These are phyloP conservation scores for Salisapilia sapeloensis DNA, from an alignment of 352 stramenopile genomes.

Conservation along the genomic window DNA sequence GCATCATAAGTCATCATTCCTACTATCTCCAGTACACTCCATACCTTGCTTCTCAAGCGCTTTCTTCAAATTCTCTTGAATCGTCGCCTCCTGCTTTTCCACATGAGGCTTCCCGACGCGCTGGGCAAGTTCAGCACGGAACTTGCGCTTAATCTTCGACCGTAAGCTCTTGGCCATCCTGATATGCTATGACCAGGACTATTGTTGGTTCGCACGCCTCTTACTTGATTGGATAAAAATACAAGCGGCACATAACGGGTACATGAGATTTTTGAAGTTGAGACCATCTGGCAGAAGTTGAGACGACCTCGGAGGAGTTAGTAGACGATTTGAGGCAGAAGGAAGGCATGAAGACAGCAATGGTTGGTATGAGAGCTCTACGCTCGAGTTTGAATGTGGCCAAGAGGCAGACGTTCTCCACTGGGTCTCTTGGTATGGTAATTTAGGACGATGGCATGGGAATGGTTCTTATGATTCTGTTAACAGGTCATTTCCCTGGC, in stretches of 20 bases:
- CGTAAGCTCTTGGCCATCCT: slow-evolving; percentile 79
- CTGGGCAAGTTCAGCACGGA: slow-evolving; percentile 73
- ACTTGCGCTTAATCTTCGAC: slow-evolving; percentile 83
- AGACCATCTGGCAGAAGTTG: no score
- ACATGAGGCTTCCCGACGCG: slow-evolving; percentile 64
- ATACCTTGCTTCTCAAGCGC: slow-evolving; percentile 46
- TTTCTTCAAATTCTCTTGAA: slow-evolving; percentile 77
- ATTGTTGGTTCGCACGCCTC: neutral
- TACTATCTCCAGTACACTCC: slow-evolving; percentile 1
- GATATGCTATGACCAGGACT: slow-evolving; percentile 1
- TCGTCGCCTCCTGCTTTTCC: slow-evolving; percentile 48
- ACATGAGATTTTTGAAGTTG: no score
- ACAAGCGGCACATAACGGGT: neutral
- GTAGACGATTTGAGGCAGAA: no score
- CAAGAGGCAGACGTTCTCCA: no score
- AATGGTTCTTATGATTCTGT: no score
- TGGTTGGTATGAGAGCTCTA: no score
- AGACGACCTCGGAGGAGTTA: no score
- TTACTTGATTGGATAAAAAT: slow-evolving; percentile 1
- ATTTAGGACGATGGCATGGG: no score
- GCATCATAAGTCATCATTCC: no score
- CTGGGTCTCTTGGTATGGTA: no score
- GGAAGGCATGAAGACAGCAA: no score
- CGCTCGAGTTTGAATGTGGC: no score
- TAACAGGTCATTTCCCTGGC: slow-evolving; percentile 57